phyloP scores from a whole-genome alignment of 2,329 filamentous ascomycete species.

The Ambrosiella beaveri region DNA sequence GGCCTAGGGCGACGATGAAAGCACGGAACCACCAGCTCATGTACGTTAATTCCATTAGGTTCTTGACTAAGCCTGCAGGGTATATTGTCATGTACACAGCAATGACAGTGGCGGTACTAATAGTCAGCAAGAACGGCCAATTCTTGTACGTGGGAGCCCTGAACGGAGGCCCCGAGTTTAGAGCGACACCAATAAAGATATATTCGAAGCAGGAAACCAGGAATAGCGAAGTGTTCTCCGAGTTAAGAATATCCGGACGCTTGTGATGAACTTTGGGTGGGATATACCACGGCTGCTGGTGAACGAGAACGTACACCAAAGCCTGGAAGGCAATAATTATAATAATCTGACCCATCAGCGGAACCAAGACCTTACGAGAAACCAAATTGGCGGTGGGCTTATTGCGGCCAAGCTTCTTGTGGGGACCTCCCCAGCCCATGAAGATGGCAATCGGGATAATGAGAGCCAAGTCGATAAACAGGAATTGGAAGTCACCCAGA shows the following conservation, averaged over 20 bases:
- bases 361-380: constrained; percentile 77
- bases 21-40: constrained; percentile 57
- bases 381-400: constrained; percentile 84
- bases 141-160: constrained; percentile 66
- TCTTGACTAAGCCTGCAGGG: constrained; percentile 49
- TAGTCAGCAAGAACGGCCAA: constrained; percentile 67
- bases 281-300: constrained; percentile 62
- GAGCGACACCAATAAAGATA: constrained; percentile 71
- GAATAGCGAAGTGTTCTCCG: constrained; percentile 84
- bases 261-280: constrained; percentile 62
- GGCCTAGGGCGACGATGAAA: constrained; percentile 53
- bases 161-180: constrained; percentile 86
- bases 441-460: constrained; percentile 95
- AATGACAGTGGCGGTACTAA: constrained; percentile 48
- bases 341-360: constrained; percentile 72
- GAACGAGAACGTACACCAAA: constrained; percentile 55
- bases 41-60: constrained; percentile 71
- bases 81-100: constrained; percentile 66
- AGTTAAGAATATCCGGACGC: constrained; percentile 75
- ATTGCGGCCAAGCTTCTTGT: constrained; percentile 59
- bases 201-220: constrained; percentile 88
- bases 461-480: constrained; percentile 83
- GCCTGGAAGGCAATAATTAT: constrained; percentile 67
- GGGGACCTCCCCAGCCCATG: constrained; percentile 93
- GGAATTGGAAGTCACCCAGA: constrained; percentile 91